Percentiles rank a stretch among this genome's conserved stretches.
phyloP scores from a whole-genome alignment of 139 green algal genomes.

The Yamagishiella unicocca region DNA sequence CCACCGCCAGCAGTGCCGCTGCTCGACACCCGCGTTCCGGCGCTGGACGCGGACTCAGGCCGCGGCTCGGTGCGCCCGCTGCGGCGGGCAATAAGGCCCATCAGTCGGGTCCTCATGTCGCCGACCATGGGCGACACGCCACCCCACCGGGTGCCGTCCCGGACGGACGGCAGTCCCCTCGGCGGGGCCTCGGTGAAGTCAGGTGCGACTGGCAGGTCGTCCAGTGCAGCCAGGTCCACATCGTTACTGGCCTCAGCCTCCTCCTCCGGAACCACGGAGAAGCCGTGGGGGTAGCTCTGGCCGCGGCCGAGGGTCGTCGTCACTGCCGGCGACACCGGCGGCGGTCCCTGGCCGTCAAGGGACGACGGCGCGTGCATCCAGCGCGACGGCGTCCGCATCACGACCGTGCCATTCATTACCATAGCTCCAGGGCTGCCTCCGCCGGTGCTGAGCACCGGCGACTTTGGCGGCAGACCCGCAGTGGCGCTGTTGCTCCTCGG shows the following conservation, averaged over 20 bases:
- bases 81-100: background rate
- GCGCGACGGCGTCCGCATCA: background rate
- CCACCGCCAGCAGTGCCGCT: background rate
- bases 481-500: too few species aligned
- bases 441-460: too few species aligned
- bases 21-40: background rate
- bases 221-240: background rate
- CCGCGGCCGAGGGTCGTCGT: background rate
- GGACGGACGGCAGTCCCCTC: background rate
- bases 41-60: background rate
- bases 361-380: background rate
- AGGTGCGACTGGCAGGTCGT: background rate
- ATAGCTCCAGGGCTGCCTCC: too few species aligned
- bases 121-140: background rate
- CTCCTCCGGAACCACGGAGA: conserved; percentile 26
- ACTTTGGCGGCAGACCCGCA: too few species aligned
- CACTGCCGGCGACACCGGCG: too few species aligned
- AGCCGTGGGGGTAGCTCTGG: conserved; percentile 4
- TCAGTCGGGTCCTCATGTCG: conserved; percentile 19
- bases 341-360: background rate
- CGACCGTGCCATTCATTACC: too few species aligned
- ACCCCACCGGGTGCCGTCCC: background rate
- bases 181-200: background rate
- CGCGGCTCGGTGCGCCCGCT: background rate
- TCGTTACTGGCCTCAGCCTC: background rate